Evolutionary conservation across 176 grass and related monocot genomes (phyloP).

Genomic region (Phoenix roebelenii): DNA sequence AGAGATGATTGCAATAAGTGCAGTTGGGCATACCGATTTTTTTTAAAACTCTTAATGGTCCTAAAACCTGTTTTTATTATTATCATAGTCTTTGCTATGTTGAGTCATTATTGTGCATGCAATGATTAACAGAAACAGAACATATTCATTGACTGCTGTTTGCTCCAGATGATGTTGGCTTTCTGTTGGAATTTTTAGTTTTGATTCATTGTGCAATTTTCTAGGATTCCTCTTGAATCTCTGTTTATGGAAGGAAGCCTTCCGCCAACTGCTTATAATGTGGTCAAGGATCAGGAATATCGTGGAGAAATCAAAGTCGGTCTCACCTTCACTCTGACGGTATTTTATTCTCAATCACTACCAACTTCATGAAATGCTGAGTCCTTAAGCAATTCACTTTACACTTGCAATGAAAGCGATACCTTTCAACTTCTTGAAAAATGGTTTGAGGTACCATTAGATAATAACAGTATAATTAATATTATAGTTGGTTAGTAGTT

Average conservation of each 20-base stretch:
- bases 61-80: neutral
- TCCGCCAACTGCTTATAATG: conserved; percentile 40
- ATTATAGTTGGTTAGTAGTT: too few relatives aligned
- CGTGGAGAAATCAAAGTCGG: conserved; percentile 75
- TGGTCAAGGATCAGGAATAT: conserved; percentile 73
- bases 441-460: too few relatives aligned
- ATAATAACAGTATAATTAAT: too few relatives aligned
- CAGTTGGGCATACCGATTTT: too few relatives aligned
- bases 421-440: too few relatives aligned
- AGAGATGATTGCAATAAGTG: too few relatives aligned
- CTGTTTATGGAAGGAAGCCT: conserved; percentile 53
- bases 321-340: conserved; percentile 62
- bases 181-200: neutral
- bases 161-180: neutral
- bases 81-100: too few relatives aligned
- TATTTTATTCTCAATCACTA: neutral
- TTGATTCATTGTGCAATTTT: conserved; percentile 6
- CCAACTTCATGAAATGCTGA: too few relatives aligned
- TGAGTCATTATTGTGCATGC: neutral
- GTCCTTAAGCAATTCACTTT: too few relatives aligned
- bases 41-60: neutral
- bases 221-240: conserved; percentile 48
- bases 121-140: neutral
- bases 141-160: too few relatives aligned
- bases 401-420: too few relatives aligned